Conservation (phyloP, 2,329 filamentous ascomycete genomes). For the Nothopassalora personata region DNA sequence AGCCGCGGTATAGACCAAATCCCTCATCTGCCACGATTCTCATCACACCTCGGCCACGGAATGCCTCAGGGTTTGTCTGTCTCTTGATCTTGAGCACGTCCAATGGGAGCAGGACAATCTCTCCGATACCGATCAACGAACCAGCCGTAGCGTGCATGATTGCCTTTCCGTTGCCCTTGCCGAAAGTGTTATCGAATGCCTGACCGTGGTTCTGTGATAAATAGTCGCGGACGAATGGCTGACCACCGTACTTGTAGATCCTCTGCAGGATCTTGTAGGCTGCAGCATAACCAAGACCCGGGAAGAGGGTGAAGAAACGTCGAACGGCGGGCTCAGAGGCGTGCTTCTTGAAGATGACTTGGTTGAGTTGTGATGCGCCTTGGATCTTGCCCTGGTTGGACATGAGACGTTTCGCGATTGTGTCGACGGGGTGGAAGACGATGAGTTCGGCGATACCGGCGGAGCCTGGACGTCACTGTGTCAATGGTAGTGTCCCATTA, state of each 20-base stretch:
- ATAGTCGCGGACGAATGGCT: conserved; percentile 91
- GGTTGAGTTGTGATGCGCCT: conserved; percentile 64
- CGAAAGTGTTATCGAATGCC: conserved; percentile 83
- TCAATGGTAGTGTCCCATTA: not conserved
- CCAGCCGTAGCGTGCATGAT: conserved; percentile 96
- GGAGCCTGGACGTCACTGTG: conserved; percentile 54
- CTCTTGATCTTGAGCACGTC: conserved; percentile 99
- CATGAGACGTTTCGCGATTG: conserved; percentile 98
- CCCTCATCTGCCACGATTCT: conserved; percentile 90
- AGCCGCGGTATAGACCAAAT: conserved; percentile 90
- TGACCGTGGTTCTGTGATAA: conserved; percentile 72
- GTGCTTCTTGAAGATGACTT: conserved; percentile 89
- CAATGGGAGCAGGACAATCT: conserved; percentile 89
- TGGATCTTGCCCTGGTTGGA: conserved; percentile 80
- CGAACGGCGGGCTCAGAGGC: conserved; percentile 62
- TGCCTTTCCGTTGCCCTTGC: conserved; percentile 95
- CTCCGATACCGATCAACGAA: conserved; percentile 91
- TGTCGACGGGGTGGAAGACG: conserved; percentile 95
- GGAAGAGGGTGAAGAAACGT: conserved; percentile 95
- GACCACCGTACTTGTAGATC: conserved; percentile 97
- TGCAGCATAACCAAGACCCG: conserved; percentile 92
- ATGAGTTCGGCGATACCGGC: conserved; percentile 90
- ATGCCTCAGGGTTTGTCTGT: conserved; percentile 97
- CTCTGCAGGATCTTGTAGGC: conserved; percentile 97
- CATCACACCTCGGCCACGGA: conserved; percentile 86